Base-by-base conservation (phyloP, 495 filamentous ascomycete genomes). In the Aspergillus haitiensis region DNA sequence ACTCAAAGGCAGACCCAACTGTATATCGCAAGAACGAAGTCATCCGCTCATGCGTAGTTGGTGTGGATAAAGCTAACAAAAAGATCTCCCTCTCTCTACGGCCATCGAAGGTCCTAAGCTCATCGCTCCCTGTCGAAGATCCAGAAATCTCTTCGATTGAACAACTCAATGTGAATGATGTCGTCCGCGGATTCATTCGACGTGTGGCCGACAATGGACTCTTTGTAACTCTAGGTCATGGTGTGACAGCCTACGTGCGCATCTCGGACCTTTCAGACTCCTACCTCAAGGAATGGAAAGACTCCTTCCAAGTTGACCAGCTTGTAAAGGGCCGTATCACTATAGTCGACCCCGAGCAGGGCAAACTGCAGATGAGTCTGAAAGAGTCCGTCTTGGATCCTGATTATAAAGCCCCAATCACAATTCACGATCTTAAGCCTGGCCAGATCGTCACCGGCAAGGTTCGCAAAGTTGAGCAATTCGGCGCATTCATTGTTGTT, bases 271-370 rank as follows among this genome's bases (percentile, higher is more conserved):
- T 98, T 15, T 96, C 93, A 0, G 93, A 98, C 69, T 82, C 82
- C 5, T 98, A 84, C 69, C 78, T 98, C 64, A 98, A 97, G 72
- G 91, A 97, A 49, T 98, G 94, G 94, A 96, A 96, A 76, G 81
- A 88, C n/a, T 73, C 83, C 13, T 97, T 91, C 75, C 83, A 93
- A 61, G 73, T 89, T 36, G 90, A 91, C 66, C 91, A 97, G 71
- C 79, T 98, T 15, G 90, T 98, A 32, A 92, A 88, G 72, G 94
- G 91, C 50, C 90, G 90, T 48, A 78, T 98, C 65, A 85, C 88
- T 27, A 70, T 82, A 5, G 81, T 90, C 5, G 85, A 95, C 60
- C 57, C 75, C 10, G 74, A 73, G 55, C 70, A 85, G n/a, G 82
- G 85, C 56, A 89, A 89, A 65, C 65, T 96, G 44, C 90, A 94